Evolutionary conservation across 768 basidiomycete species (phyloP).

Genomic region (Psilocybe tampanensis): DNA sequence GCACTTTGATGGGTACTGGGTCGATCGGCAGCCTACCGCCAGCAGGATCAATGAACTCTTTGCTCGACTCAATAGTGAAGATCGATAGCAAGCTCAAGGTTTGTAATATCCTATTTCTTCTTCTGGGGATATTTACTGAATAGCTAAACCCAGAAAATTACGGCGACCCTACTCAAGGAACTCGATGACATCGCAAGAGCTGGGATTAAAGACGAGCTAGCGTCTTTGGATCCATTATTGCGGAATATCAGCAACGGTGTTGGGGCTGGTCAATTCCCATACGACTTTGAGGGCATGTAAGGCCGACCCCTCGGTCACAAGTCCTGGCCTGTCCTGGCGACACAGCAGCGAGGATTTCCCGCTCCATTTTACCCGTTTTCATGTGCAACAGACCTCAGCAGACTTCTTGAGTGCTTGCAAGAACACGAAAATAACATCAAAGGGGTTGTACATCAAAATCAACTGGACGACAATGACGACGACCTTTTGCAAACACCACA

Average conservation of each 20-base stretch:
- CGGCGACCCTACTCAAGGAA: slow-evolving; percentile 77
- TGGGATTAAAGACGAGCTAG: slow-evolving; percentile 81
- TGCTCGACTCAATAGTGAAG: slow-evolving; percentile 78
- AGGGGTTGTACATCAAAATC: too few species aligned
- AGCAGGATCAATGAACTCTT: slow-evolving; percentile 55
- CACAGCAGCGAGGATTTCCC: slow-evolving; percentile 4
- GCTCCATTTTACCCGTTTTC: background rate
- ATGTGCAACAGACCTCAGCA: background rate
- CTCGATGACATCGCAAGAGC: slow-evolving; percentile 81
- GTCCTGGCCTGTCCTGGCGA: too few species aligned
- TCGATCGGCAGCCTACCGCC: slow-evolving; percentile 47
- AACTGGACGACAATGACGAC: too few species aligned
- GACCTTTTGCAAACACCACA: too few species aligned
- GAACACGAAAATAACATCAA: background rate
- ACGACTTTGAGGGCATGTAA: slow-evolving; percentile 36
- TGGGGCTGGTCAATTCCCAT: slow-evolving; percentile 22
- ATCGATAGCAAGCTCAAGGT: slow-evolving; percentile 88
- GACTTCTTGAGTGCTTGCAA: slow-evolving; percentile 9
- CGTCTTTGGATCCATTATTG: slow-evolving; percentile 78
- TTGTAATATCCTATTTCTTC: background rate
- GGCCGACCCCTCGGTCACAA: background rate
- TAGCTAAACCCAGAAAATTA: slow-evolving; percentile 69
- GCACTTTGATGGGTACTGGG: slow-evolving; percentile 30
- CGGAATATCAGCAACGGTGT: slow-evolving; percentile 50
- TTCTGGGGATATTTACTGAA: background rate